Evolutionary conservation across 768 basidiomycete genomes (phyloP), one percentile per base, ranked within the genome.

Genomic region (Imleria badia): DNA sequence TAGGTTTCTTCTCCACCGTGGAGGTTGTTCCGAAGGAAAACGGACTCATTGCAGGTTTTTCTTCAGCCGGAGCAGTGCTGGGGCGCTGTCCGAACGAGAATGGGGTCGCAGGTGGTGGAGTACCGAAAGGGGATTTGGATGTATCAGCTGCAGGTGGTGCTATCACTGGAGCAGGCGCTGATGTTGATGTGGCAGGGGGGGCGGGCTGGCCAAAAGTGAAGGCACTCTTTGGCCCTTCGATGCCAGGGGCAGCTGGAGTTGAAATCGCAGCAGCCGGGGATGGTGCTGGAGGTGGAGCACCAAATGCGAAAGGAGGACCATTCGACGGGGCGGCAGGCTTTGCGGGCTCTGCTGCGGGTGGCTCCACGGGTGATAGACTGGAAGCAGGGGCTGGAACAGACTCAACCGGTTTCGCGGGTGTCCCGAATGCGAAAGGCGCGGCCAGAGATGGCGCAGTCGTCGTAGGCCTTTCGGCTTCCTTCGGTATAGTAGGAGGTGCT

Each of bases 51-150:
- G 60, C 35, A 35, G 64, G 51, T 50, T 70, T 72, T 31, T 55
- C 71, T 19, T 66, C 59, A 26, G 49, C 48, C 11, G 56, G 60
- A 23, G 65, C 65, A 11, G 66, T 60, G 17, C 41, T 59, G 8
- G 64, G 64, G 26, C 60, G 55, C 45, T 59, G 64, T 13, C 75
- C 77, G 58, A 86, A 85, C 6, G 75, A 64, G 62, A 85, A 85
- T 15, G 70, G 48, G 44, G 62, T 58, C 36, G 54, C 33, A 51
- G 66, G 60, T 34, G 60, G 52, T 39, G 65, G 63, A 11, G 62
- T 55, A 31, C 74, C 72, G 44, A 83, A 81, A 8, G 72, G 29
- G 3, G 80, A 69, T 60, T 82, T 80, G 0, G 78, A 66, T 0
- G 73, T 62, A 23, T 80, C 76, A 10, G 68, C 39, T 17, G 69